Percentiles rank a stretch among this genome's conserved stretches.
These are phyloP conservation scores for Nakazawaea ernobii DNA, from an alignment of 805 yeast genomes.

Conservation along the genomic window DNA sequence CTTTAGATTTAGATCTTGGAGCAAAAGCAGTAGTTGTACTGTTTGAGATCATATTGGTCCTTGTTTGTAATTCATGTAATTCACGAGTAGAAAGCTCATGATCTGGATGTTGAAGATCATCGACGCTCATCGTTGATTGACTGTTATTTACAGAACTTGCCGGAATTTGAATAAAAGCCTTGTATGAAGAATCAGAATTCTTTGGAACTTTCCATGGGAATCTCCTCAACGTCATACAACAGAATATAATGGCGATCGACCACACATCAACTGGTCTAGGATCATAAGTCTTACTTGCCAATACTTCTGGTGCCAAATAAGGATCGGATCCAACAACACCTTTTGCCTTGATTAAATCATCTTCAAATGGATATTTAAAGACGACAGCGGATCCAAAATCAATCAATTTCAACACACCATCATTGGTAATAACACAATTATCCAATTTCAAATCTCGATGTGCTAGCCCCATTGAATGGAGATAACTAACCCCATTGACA, in stretches of 20 bases:
- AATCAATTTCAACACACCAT: conserved; percentile 78
- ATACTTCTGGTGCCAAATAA: conserved; percentile 89
- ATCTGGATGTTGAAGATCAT: conserved; percentile 4
- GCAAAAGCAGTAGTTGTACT: conserved; percentile 17
- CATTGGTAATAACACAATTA: conserved; percentile 75
- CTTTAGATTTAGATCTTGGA: conserved; percentile 41
- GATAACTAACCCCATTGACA: conserved; percentile 62
- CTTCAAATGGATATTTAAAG: conserved; percentile 60
- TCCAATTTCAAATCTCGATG: conserved; percentile 92
- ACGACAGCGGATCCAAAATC: conserved; percentile 93
- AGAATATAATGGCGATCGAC: conserved; percentile 88
- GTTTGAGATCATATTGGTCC: conserved; percentile 9
- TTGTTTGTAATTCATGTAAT: conserved; percentile 8
- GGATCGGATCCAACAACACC: conserved; percentile 97
- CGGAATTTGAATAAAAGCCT: conserved; percentile 48
- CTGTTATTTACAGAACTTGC: too few relatives aligned
- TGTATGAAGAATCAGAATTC: conserved; percentile 64
- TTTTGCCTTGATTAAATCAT: conserved; percentile 55
- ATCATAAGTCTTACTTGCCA: conserved; percentile 54
- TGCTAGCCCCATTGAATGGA: conserved; percentile 81
- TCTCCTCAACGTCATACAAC: conserved; percentile 81
- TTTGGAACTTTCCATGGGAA: conserved; percentile 98
- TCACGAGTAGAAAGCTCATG: conserved; percentile 8
- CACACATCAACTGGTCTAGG: conserved; percentile 88
- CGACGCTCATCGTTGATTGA: too few relatives aligned